Evolutionary conservation across 306 rosid genomes (phyloP).

Genomic region (Trifolium repens): DNA sequence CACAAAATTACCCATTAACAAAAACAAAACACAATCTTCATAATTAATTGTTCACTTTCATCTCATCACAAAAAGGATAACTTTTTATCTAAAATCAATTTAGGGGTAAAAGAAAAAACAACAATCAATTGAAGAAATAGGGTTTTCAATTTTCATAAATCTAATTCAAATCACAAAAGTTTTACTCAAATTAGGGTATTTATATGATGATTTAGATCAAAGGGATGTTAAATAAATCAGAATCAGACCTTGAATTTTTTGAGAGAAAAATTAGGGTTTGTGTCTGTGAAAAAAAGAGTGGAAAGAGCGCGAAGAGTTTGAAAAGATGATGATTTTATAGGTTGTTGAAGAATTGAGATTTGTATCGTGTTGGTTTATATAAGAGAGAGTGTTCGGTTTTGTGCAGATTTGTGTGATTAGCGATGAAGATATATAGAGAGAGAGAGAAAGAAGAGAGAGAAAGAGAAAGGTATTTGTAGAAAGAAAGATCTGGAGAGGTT

Average conservation of each 20-base stretch:
- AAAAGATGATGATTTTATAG: conserved; percentile 53
- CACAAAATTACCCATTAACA: conserved; percentile 19
- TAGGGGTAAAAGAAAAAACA: conserved; percentile 5
- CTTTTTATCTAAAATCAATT: background rate
- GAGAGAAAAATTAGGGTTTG: conserved; percentile 37
- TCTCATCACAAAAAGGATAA: conserved; percentile 12
- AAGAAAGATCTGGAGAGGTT: conserved; percentile 32
- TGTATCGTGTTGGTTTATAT: conserved; percentile 41
- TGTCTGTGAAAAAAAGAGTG: background rate
- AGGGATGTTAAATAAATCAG: background rate
- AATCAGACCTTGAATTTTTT: conserved; percentile 40
- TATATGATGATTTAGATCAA: background rate
- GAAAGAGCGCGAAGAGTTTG: conserved; percentile 65
- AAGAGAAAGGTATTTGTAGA: conserved; percentile 19
- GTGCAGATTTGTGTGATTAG: conserved; percentile 27
- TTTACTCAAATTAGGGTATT: background rate
- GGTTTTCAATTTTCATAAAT: conserved; percentile 1
- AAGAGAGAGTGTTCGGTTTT: conserved; percentile 33
- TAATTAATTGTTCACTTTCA: background rate
- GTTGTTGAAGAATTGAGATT: conserved; percentile 4
- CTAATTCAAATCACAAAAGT: background rate
- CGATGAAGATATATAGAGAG: conserved; percentile 17
- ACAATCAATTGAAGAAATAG: background rate
- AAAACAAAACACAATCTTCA: conserved; percentile 8
- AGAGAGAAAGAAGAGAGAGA: conserved; percentile 30